These are phyloP conservation scores for Yamadazyma laniorum DNA, from an alignment of 805 yeast species.

Conservation along the genomic window DNA sequence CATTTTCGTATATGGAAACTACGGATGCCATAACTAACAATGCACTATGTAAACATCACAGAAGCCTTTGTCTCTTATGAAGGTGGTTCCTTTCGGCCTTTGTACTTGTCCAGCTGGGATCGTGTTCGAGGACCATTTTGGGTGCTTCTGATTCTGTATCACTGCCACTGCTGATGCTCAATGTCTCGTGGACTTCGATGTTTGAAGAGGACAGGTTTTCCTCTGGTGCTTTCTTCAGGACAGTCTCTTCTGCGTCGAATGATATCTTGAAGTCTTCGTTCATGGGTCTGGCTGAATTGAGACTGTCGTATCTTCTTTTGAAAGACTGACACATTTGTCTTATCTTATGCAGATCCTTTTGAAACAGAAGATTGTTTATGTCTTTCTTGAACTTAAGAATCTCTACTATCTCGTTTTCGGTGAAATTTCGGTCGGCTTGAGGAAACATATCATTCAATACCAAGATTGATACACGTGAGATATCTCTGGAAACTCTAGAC, in stretches of 20 bases:
- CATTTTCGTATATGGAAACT: too few relatives aligned
- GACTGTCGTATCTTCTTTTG: background rate
- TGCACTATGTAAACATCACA: too few relatives aligned
- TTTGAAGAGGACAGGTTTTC: background rate
- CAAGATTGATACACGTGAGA: background rate
- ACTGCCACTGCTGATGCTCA: background rate
- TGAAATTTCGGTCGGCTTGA: background rate
- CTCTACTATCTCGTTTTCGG: constrained; percentile 3
- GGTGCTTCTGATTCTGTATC: background rate
- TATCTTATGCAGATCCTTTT: background rate
- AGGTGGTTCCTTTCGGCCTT: background rate
- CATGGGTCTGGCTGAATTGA: background rate
- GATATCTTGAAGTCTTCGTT: constrained; percentile 1
- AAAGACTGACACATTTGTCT: background rate
- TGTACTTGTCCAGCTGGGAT: background rate
- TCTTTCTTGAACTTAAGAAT: constrained; percentile 5
- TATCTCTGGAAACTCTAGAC: background rate
- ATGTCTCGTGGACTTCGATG: background rate
- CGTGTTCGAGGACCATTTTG: background rate
- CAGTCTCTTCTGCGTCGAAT: background rate
- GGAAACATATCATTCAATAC: constrained; percentile 3
- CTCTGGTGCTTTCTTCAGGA: background rate
- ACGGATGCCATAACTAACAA: too few relatives aligned
- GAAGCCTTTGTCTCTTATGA: background rate
- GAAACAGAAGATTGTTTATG: constrained; percentile 1